These are phyloP conservation scores for Trypanosoma conorhini DNA, from an alignment of 208 protist genomes.

Conservation along the genomic window DNA sequence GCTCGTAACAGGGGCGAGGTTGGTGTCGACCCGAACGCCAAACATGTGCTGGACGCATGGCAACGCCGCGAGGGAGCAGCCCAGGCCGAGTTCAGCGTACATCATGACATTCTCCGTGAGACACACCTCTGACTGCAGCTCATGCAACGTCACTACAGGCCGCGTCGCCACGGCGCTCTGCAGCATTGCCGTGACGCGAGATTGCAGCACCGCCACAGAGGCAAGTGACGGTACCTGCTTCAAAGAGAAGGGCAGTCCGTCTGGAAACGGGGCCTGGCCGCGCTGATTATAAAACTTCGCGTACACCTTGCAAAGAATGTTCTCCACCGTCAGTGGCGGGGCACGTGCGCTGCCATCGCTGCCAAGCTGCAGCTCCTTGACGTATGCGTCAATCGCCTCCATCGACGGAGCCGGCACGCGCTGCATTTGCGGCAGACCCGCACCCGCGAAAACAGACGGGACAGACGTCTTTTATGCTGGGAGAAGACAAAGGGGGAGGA, in stretches of 20 bases:
- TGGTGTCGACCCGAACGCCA: slow-evolving; percentile 28
- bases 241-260: slow-evolving; percentile 56
- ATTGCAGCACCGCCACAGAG: slow-evolving; percentile 45
- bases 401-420: neutral
- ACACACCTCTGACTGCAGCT: slow-evolving; percentile 74
- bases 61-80: slow-evolving; percentile 44
- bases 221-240: slow-evolving; percentile 53
- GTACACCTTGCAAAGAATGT: slow-evolving; percentile 26
- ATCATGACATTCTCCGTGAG: slow-evolving; percentile 41
- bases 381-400: slow-evolving; percentile 29
- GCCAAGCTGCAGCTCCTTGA: slow-evolving; percentile 23
- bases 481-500: neutral
- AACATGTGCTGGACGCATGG: slow-evolving; percentile 79
- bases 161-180: slow-evolving; percentile 60
- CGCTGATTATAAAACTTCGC: slow-evolving; percentile 21
- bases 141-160: slow-evolving; percentile 77
- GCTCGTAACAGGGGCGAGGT: slow-evolving; percentile 51
- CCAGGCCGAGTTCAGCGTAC: slow-evolving; percentile 70
- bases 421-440: neutral
- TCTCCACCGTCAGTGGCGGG: slow-evolving; percentile 30
- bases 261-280: slow-evolving; percentile 28
- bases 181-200: slow-evolving; percentile 50
- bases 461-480: neutral
- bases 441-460: neutral
- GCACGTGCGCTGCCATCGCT: slow-evolving; percentile 2